Percentiles rank a stretch among this genome's conserved stretches.
Evolutionary conservation across 2,329 filamentous ascomycete genomes (phyloP).

Genomic region (Aschersonia sp.): DNA sequence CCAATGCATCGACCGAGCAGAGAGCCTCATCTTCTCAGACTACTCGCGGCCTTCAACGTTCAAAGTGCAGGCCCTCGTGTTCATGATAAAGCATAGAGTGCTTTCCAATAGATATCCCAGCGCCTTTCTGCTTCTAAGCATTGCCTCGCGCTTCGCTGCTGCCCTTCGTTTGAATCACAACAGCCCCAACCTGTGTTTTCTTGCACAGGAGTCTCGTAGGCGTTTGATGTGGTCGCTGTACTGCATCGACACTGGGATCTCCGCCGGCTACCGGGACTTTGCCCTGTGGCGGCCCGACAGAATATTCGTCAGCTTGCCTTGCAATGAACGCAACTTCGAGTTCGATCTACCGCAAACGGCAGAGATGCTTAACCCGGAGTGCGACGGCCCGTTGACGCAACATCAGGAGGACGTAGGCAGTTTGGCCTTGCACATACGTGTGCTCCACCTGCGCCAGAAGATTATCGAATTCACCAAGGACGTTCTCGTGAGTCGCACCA

Average conservation of each 20-base stretch:
- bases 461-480: constrained; percentile 39
- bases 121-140: constrained; percentile 28
- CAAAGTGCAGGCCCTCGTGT: constrained; percentile 33
- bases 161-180: constrained; percentile 29
- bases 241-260: constrained; percentile 26
- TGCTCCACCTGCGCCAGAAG: constrained; percentile 37
- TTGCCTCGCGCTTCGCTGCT: constrained; percentile 26
- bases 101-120: constrained; percentile 27
- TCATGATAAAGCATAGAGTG: constrained; percentile 29
- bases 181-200: constrained; percentile 21
- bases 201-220: constrained; percentile 26
- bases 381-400: constrained; percentile 23
- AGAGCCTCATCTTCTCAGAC: constrained; percentile 34
- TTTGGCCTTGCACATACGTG: constrained; percentile 39
- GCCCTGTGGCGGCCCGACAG: constrained; percentile 26
- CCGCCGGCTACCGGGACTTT: constrained; percentile 28
- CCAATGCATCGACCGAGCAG: constrained; percentile 39
- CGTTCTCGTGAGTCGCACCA: constrained; percentile 18
- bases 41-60: constrained; percentile 41
- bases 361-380: constrained; percentile 32
- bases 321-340: constrained; percentile 33
- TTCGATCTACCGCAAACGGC: constrained; percentile 42
- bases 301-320: constrained; percentile 26
- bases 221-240: constrained; percentile 30
- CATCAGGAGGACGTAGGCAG: constrained; percentile 38